Conservation (phyloP, 2,329 filamentous ascomycete genomes). For the Thermoascus crustaceus region DNA sequence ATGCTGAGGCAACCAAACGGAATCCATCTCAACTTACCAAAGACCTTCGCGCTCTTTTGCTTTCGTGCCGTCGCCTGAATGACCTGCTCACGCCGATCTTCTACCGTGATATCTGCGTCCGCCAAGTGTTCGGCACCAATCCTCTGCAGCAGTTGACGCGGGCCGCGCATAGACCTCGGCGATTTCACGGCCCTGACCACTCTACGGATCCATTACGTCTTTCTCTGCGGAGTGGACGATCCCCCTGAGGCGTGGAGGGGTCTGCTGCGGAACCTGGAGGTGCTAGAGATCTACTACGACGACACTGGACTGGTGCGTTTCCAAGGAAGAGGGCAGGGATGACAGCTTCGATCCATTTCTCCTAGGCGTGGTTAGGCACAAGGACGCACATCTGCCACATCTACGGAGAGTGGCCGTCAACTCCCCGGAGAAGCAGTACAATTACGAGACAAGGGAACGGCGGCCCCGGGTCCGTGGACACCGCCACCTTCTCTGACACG, state of each 20-base stretch:
- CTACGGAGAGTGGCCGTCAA: slow-evolving; percentile 2
- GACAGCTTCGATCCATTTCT: no score
- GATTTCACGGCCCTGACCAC: slow-evolving; percentile 5
- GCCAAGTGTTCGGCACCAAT: neutral
- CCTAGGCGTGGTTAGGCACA: slow-evolving; percentile 2
- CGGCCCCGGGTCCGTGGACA: slow-evolving; percentile 2
- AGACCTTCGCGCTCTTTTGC: slow-evolving; percentile 4
- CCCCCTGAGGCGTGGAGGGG: slow-evolving; percentile 3
- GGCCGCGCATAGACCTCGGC: slow-evolving; percentile 2
- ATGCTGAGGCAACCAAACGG: neutral
- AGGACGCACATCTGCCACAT: slow-evolving; percentile 1
- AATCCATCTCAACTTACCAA: slow-evolving; percentile 3
- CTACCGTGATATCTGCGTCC: slow-evolving; percentile 4
- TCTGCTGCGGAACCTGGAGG: slow-evolving; percentile 2
- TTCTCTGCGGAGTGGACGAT: slow-evolving; percentile 3
- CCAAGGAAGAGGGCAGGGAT: slow-evolving; percentile 2
- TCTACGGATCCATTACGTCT: slow-evolving; percentile 4
- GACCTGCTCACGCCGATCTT: slow-evolving; percentile 2
- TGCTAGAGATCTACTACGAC: slow-evolving; percentile 4
- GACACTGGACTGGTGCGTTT: slow-evolving; percentile 1
- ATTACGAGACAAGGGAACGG: slow-evolving; percentile 1
- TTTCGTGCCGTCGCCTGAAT: slow-evolving; percentile 3
- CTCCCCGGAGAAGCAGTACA: slow-evolving; percentile 1
- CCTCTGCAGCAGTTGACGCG: slow-evolving; percentile 4
- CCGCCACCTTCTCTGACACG: slow-evolving; percentile 2